Base-by-base conservation (phyloP, 179 eudicot species). In the Amaranthus tricolor region DNA sequence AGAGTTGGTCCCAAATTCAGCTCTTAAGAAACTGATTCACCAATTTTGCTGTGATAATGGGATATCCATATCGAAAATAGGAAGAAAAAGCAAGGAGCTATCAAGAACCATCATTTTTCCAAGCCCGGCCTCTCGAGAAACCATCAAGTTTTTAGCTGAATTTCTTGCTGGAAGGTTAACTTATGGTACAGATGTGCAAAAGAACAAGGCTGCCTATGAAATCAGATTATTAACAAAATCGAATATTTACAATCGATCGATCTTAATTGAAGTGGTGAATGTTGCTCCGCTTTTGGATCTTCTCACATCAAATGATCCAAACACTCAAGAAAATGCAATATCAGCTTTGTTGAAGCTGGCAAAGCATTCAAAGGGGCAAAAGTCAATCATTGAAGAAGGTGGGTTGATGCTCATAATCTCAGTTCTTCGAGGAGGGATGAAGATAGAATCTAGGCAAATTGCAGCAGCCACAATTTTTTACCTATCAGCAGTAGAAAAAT, bases 391-490 rank as follows among this genome's bases (percentile, higher is more conserved):
- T 21, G 82, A 89, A 21, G 87, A 87, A 45, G 88, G 88, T 0
- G 97, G 98, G 1, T 66, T 94, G 60, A 78, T 73, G 64, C 56
- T 76, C 4, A 81, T 94, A 21, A 76, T 89, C 0, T 17, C 52
- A 0, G 87, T 89, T 16, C 85, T 94, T 14, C 77, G 75, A 62
- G 71, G 71, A 17, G 98, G 92, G 56, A 3, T 81, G 20, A 94
- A 83, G 48, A 21, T 76, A 20, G 97, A 94, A 72, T 61, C 86
- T 0, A 82, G 80, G 21, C 97, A 94, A 24, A 86, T 84, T 2
- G 90, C 98, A 17, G 97, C 97, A 10, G 97, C 92, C 0, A 88
- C 84, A 1, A 66, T 94, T 11, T 94, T 94, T 53, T 94, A 94
- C 72, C 85, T 94, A 6, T 76, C 96, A 0, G 85, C 94, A 0